Base-by-base conservation (phyloP, 768 basidiomycete species). In the Boletus rubropictus region DNA sequence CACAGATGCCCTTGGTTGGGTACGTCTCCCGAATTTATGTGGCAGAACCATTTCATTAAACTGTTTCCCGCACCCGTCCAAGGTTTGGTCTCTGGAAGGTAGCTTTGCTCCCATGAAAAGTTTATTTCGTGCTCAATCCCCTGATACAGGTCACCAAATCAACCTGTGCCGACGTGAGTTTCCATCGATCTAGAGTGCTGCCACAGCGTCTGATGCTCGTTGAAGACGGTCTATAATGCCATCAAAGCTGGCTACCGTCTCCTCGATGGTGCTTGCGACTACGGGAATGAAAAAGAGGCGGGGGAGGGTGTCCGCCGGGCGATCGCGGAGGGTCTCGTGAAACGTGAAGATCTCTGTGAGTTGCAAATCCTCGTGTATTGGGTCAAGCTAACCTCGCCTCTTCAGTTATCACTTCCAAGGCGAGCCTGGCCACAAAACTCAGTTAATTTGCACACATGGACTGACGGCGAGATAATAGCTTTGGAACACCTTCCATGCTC, bases 401-500 rank as follows among this genome's bases (percentile, higher is more conserved):
- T 37, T 14, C 53, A 87, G 85, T 87, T 66, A 85, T 94, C 55
- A 89, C 88, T 42, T 88, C 87, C 54, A 93, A 93, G 79, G 83
- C 67, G 56, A 56, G 67, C 41, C 17, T 11, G 35, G 6, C 25
- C 14, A 33, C 22, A 35, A 31, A 25, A 9, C 2, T 38, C 39
- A 21, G 20, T 36, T 32, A 17, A 35, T 39, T 21, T 20, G n/a
- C 40, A 48, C 29, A 18, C 21, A 15, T 25, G 8, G 15, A 46
- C 49, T 60, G 18, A 56, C 38, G 24, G 14, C 15, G 25, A n/a
- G 40, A 46, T 36, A 39, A 45, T 53, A 84, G 82, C 72, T 92
- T 29, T 93, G 90, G 91, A 93, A 92, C 68, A 89, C 87, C 5
- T 89, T 84, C 73, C 89, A 95, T 61, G 80, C 83, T 38, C 77